Evolutionary conservation across 192 early-diverging fungal genomes (phyloP).

Genomic region (Backusella sp.): DNA sequence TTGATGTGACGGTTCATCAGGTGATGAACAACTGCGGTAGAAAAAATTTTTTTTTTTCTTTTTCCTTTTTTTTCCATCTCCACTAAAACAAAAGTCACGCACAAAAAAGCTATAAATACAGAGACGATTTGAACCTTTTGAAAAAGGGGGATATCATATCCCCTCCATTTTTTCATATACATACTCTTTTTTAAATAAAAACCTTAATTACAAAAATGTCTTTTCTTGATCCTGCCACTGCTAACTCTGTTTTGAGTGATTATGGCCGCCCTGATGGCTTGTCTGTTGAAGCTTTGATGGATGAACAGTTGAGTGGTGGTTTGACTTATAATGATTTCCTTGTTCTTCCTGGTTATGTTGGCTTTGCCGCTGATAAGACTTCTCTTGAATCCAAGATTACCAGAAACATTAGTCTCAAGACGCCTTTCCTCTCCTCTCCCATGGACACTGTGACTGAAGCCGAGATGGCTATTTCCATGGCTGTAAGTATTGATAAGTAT

Average conservation of each 20-base stretch:
- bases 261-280: constrained; percentile 73
- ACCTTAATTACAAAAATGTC: background rate
- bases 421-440: constrained; percentile 91
- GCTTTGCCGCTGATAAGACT: constrained; percentile 86
- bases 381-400: constrained; percentile 85
- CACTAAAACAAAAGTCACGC: background rate
- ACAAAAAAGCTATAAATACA: background rate
- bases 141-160: constrained; percentile 5
- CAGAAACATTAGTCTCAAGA: constrained; percentile 88
- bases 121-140: background rate
- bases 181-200: constrained; percentile 5
- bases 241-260: constrained; percentile 4
- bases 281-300: constrained; percentile 80
- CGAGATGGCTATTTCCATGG: constrained; percentile 97
- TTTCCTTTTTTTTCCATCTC: background rate
- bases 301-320: constrained; percentile 76
- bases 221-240: constrained; percentile 2
- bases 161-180: constrained; percentile 7
- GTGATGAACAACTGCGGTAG: background rate
- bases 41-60: background rate
- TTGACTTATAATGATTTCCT: constrained; percentile 99
- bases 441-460: constrained; percentile 99
- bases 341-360: constrained; percentile 93
- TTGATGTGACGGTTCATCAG: constrained; percentile 4
- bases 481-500: constrained; percentile 53